A percentile compares a stretch with the other conserved stretches of the same genome.
These are phyloP conservation scores for Pelagomonas calceolata DNA, from an alignment of 108 stramenopile species.

Conservation along the genomic window DNA sequence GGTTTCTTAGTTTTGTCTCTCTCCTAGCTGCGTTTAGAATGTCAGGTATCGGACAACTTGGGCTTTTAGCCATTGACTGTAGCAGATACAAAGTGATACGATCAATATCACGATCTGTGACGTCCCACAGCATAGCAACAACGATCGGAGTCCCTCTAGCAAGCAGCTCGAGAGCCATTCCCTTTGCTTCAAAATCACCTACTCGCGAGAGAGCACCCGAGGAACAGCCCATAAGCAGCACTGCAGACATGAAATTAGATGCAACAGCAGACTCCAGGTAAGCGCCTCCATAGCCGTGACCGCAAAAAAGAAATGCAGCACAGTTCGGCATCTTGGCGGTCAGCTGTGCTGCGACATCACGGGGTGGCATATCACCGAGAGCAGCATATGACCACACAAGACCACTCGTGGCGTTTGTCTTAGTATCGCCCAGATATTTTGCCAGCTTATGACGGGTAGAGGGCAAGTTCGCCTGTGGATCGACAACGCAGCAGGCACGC, in stretches of 20 bases:
- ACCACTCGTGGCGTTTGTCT: conserved; percentile 12
- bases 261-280: conserved; percentile 5
- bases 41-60: neutral
- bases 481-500: conserved; percentile 24
- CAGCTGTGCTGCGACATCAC: neutral
- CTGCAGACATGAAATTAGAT: conserved; percentile 5
- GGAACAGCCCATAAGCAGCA: conserved; percentile 38
- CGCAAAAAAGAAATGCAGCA: conserved; percentile 35
- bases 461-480: conserved; percentile 33
- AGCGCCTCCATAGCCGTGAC: conserved; percentile 35
- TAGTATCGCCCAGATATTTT: conserved; percentile 12
- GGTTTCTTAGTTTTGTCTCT: neutral
- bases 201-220: neutral
- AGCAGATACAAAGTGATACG: conserved; percentile 25
- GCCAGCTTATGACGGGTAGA: conserved; percentile 14
- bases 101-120: conserved; percentile 44
- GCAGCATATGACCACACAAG: conserved; percentile 15
- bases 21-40: neutral
- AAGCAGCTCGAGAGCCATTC: conserved; percentile 29
- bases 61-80: neutral
- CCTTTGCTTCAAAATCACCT: conserved; percentile 37
- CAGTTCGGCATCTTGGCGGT: conserved; percentile 3
- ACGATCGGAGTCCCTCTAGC: conserved; percentile 26
- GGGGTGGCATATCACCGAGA: conserved; percentile 2
- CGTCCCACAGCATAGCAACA: conserved; percentile 41